Base-by-base conservation (phyloP, 2,329 filamentous ascomycete genomes). In the Arachnopeziza araneosa region DNA sequence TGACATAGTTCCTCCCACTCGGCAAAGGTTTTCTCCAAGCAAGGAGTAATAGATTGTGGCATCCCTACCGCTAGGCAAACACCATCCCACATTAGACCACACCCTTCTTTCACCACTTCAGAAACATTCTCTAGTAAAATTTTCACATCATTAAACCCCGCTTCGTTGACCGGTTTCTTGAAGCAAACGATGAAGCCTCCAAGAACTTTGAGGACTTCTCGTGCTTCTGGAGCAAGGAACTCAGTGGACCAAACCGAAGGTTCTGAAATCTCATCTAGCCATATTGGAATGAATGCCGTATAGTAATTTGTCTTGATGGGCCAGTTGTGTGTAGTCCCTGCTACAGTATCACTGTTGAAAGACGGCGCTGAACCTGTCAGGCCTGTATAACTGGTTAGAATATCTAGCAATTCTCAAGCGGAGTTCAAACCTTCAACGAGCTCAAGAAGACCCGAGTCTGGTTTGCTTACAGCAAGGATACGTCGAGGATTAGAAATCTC, bases 41-140 rank as follows among this genome's bases (percentile, higher is more conserved):
- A 63, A n/a, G 69, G 69, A 17, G 66, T 69, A 10, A 57, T 64
- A 50, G 60, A 64, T 54, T 71, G 69, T 19, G 66, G 67, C 30
- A 88, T 78, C 0, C 81, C 84, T 1, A 89, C 74, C 1, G 80
- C 86, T 14, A 89, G 67, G 19, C 78, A 77, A 0, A 87, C 83
- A 0, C 86, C 86, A 59, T 88, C 86, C 86, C 86, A 89, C 1
- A 77, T 75, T 8, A 83, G 83, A 2, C 84, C 84, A 1, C 86
- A 76, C 0, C 83, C 83, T 1, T 84, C 74, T 59, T 77, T 77
- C 0, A 85, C 76, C 1, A 88, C 81, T 54, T 76, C 76, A 0
- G 80, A 82, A 0, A 87, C 80, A 12, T 81, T 75, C 22, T 73
- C 67, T 24, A 88, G 73, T 8, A 88, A 70, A 5, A 72, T 74